These are phyloP conservation scores for Kodamaea fukazawae DNA, from an alignment of 805 yeast genomes.

Conservation along the genomic window DNA sequence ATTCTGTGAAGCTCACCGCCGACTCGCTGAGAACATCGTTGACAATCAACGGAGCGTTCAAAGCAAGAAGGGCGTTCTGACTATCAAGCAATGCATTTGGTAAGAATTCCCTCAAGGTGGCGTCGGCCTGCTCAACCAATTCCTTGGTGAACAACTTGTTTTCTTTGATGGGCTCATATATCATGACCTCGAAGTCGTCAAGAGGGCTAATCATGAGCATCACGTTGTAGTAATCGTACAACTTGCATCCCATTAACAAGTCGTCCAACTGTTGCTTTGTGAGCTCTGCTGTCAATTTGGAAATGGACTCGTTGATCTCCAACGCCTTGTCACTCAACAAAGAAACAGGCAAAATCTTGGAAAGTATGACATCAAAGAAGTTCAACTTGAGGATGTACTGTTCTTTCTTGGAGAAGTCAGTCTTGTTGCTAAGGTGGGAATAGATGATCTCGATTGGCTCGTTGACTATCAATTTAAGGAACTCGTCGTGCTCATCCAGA, in stretches of 20 bases:
- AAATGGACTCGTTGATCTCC: slow-evolving; percentile 34
- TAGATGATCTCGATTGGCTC: slow-evolving; percentile 44
- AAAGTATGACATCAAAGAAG: slow-evolving; percentile 55
- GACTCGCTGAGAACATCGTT: slow-evolving; percentile 53
- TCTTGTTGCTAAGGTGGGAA: slow-evolving; percentile 27
- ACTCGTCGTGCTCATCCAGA: slow-evolving; percentile 29
- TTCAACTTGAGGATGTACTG: slow-evolving; percentile 51
- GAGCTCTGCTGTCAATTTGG: slow-evolving; percentile 36
- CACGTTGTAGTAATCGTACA: slow-evolving; percentile 59
- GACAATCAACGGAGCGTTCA: slow-evolving; percentile 63
- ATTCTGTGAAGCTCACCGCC: slow-evolving; percentile 47
- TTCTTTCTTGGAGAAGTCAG: slow-evolving; percentile 28
- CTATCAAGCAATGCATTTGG: slow-evolving; percentile 62
- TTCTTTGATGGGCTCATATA: slow-evolving; percentile 64
- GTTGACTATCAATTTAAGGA: slow-evolving; percentile 44
- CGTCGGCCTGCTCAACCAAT: slow-evolving; percentile 42
- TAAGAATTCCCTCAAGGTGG: slow-evolving; percentile 47
- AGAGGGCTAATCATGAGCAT: slow-evolving; percentile 72
- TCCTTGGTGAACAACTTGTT: slow-evolving; percentile 53
- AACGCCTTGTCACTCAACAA: slow-evolving; percentile 38
- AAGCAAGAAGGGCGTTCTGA: slow-evolving; percentile 54
- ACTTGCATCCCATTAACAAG: slow-evolving; percentile 50
- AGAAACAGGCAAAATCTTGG: slow-evolving; percentile 49
- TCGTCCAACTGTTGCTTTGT: slow-evolving; percentile 44
- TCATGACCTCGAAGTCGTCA: slow-evolving; percentile 56